Evolutionary conservation across 768 basidiomycete species (phyloP).

Genomic region (Tulasnella sp.): DNA sequence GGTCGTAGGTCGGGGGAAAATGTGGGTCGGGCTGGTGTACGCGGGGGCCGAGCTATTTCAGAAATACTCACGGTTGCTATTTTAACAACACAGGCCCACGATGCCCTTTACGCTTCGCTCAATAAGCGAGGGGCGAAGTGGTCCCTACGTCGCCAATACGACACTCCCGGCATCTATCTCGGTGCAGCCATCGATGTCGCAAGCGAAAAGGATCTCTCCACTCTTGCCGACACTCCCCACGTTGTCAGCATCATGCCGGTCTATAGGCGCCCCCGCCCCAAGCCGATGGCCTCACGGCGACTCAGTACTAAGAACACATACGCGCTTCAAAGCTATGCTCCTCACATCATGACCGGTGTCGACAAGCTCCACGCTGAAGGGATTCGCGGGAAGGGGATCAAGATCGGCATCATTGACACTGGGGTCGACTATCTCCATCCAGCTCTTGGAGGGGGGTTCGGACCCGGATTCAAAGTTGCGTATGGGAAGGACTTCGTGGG

Average conservation of each 20-base stretch:
- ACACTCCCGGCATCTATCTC: background rate
- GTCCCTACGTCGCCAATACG: background rate
- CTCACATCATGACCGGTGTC: constrained; percentile 24
- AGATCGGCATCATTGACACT: background rate
- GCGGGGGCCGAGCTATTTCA: background rate
- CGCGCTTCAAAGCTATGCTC: constrained; percentile 4
- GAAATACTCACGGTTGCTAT: no score
- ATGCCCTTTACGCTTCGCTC: constrained; percentile 17
- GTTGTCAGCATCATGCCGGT: background rate
- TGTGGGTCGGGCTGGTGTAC: background rate
- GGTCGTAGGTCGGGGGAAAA: background rate
- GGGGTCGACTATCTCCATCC: constrained; percentile 28
- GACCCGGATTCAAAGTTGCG: constrained; percentile 24
- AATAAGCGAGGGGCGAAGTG: background rate
- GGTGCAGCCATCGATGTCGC: background rate
- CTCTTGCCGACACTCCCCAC: background rate
- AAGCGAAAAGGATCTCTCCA: background rate
- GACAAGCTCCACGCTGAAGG: constrained; percentile 27
- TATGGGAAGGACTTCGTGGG: constrained; percentile 27
- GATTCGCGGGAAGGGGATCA: constrained; percentile 19
- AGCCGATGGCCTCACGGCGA: background rate
- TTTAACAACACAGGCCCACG: constrained; percentile 9
- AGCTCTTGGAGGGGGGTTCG: constrained; percentile 22
- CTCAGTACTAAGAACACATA: background rate
- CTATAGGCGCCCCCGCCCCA: background rate